Conservation (phyloP, 768 basidiomycete species). For the Tylopilus sp. region DNA sequence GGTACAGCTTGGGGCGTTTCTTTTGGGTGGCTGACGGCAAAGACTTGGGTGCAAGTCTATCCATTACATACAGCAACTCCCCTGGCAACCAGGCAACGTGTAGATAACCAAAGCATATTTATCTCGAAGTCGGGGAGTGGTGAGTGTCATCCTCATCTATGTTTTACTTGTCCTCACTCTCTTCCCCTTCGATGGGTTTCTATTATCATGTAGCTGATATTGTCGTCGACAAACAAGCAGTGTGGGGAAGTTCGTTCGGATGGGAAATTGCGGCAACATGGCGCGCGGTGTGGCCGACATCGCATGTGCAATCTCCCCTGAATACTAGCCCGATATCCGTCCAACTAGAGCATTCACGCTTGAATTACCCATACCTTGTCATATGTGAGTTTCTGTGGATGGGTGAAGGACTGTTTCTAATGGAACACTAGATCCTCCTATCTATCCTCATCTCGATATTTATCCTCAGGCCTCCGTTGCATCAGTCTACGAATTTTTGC, state of each 20-base stretch:
- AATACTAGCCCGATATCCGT: background rate
- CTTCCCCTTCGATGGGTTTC: conserved; percentile 34
- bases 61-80: conserved; percentile 9
- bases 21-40: conserved; percentile 19
- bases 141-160: background rate
- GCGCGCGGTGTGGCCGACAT: conserved; percentile 18
- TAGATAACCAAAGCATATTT: background rate
- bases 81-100: background rate
- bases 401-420: conserved; percentile 11
- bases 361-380: conserved; percentile 22
- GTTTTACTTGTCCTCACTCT: conserved; percentile 13
- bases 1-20: conserved; percentile 14
- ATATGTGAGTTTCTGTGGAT: conserved; percentile 24
- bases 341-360: conserved; percentile 3
- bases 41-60: conserved; percentile 19
- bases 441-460: conserved; percentile 41
- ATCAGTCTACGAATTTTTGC: background rate
- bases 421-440: conserved; percentile 34
- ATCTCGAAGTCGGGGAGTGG: background rate
- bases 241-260: conserved; percentile 29
- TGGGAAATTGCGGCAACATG: conserved; percentile 16
- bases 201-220: conserved; percentile 37
- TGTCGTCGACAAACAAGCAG: conserved; percentile 43
- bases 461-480: conserved; percentile 24
- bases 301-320: background rate